A percentile compares a stretch with the other conserved stretches of the same genome.
These are phyloP conservation scores for Begonia peltatifolia DNA, from an alignment of 306 rosid genomes.

Conservation along the genomic window DNA sequence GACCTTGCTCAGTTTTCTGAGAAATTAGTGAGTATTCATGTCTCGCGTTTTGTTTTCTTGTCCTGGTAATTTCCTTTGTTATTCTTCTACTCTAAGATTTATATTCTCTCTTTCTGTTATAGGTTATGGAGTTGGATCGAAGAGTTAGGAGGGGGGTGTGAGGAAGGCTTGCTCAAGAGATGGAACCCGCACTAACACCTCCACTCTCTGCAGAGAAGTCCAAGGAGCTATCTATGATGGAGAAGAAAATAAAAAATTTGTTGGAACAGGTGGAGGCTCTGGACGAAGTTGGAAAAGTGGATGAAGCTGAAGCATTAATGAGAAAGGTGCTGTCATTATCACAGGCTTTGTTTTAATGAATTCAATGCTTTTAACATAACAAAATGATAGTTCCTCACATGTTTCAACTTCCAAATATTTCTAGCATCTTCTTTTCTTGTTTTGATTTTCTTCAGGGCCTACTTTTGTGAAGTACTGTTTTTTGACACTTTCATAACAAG, in stretches of 20 bases:
- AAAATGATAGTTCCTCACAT: too few species aligned
- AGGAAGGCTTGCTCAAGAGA: constrained; percentile 94
- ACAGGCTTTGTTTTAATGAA: too few species aligned
- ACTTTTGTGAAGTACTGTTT: constrained; percentile 12
- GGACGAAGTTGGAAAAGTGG: constrained; percentile 98
- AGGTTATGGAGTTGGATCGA: constrained; percentile 98
- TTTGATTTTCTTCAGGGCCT: too few species aligned
- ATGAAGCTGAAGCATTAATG: constrained; percentile 99
- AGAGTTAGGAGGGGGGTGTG: constrained; percentile 92
- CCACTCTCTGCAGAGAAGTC: constrained; percentile 76
- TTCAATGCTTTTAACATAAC: too few species aligned
- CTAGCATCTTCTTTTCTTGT: too few species aligned
- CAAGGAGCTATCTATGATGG: constrained; percentile 69
- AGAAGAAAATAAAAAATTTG: constrained; percentile 92
- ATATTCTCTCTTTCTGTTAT: constrained; percentile 4
- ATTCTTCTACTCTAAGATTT: background rate
- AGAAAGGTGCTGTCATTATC: constrained; percentile 54
- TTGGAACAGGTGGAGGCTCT: constrained; percentile 93
- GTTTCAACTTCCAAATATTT: too few species aligned
- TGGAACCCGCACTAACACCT: constrained; percentile 77
- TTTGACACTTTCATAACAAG: too few species aligned
- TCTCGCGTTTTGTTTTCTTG: constrained; percentile 8
- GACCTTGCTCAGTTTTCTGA: constrained; percentile 92
- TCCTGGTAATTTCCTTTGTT: constrained; percentile 1
- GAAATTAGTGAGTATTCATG: constrained; percentile 51